Evolutionary conservation across 2,329 filamentous ascomycete species (phyloP).

Genomic region (Xylariaceae sp.): DNA sequence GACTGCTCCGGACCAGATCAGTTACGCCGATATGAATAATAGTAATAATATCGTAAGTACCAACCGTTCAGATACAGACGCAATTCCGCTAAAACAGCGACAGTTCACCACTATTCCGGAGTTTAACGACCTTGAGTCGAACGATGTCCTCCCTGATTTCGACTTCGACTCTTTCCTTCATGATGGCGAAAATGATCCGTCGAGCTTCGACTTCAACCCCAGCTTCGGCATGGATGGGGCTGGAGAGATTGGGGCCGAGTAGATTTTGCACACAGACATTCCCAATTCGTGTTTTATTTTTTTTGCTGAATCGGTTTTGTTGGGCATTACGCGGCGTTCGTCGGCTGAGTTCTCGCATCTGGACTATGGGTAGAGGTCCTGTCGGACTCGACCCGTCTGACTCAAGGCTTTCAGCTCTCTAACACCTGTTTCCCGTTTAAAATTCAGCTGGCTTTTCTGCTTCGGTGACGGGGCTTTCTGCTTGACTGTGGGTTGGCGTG

Average conservation of each 20-base stretch:
- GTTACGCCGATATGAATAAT: constrained; percentile 42
- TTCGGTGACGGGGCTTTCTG: not conserved
- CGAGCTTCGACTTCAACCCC: constrained; percentile 51
- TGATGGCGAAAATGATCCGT: constrained; percentile 45
- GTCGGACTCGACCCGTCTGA: not conserved
- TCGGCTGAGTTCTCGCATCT: constrained; percentile 32
- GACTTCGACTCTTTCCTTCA: constrained; percentile 66
- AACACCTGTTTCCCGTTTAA: not conserved
- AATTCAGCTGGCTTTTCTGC: not conserved
- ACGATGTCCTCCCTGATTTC: constrained; percentile 60
- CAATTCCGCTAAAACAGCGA: constrained; percentile 18
- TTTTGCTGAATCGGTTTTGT: constrained; percentile 14
- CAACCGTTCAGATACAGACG: not conserved
- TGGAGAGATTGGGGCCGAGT: constrained; percentile 55
- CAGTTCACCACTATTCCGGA: constrained; percentile 42
- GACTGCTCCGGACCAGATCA: constrained; percentile 45
- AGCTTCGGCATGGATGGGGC: constrained; percentile 50
- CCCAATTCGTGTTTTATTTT: constrained; percentile 8
- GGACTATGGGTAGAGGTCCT: constrained; percentile 21
- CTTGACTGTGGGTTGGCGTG: not conserved
- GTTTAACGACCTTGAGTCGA: constrained; percentile 47
- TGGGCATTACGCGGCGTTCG: constrained; percentile 33
- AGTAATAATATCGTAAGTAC: constrained; percentile 40
- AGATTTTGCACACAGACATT: constrained; percentile 21
- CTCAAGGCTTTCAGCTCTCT: not conserved